phyloP scores from a whole-genome alignment of 306 rosid genomes.

The Pyrus pyrifolia region DNA sequence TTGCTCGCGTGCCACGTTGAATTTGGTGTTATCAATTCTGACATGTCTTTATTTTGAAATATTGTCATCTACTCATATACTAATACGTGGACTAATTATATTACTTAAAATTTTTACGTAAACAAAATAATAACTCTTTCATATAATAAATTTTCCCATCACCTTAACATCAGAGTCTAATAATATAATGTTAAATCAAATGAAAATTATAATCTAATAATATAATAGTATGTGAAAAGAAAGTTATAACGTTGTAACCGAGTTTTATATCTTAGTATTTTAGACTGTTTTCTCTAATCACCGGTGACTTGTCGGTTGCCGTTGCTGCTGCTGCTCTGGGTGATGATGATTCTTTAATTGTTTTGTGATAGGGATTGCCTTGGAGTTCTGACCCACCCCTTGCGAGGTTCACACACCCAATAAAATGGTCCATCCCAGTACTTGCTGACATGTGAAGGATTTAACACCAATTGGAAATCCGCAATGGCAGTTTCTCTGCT shows the following conservation, averaged over 20 bases:
- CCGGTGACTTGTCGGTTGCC: conserved; percentile 23
- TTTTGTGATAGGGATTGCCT: not conserved
- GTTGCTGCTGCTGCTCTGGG: not conserved
- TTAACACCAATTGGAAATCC: not conserved
- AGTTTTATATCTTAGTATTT: not conserved
- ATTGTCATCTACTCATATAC: too few relatives aligned
- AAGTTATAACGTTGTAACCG: too few relatives aligned
- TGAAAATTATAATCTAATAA: not conserved
- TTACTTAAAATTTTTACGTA: not conserved
- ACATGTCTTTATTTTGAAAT: too few relatives aligned
- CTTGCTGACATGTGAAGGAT: not conserved
- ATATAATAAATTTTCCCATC: too few relatives aligned
- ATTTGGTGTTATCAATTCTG: too few relatives aligned
- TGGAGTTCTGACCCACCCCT: conserved; percentile 14
- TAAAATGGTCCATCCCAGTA: not conserved
- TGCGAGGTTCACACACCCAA: not conserved
- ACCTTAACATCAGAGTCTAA: too few relatives aligned
- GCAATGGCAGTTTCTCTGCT: not conserved
- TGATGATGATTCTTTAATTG: not conserved
- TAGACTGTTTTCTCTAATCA: not conserved
- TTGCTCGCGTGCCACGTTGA: too few relatives aligned
- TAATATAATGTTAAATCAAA: too few relatives aligned
- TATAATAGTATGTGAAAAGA: not conserved
- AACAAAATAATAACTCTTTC: too few relatives aligned
- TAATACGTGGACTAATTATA: too few relatives aligned